Conservation (phyloP, 2,329 filamentous ascomycete species). For the Rutstroemia sp. region DNA sequence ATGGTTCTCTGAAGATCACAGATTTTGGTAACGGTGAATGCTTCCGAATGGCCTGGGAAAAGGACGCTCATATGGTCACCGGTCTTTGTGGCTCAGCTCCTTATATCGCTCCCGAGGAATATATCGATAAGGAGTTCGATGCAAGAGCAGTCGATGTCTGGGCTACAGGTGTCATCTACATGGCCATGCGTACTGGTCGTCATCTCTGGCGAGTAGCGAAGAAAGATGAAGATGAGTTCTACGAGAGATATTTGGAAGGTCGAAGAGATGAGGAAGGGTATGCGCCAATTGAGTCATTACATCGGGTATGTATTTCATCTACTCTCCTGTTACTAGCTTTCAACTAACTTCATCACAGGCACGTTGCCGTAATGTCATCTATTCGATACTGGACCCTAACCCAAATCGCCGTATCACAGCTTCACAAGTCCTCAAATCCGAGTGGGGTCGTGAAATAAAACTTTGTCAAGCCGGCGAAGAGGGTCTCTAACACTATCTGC, state of each 20-base stretch:
- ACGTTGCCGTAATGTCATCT: slow-evolving; percentile 96
- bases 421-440: slow-evolving; percentile 92
- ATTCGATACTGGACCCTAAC: slow-evolving; percentile 95
- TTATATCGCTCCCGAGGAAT: slow-evolving; percentile 96
- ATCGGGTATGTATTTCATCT: slow-evolving; percentile 54
- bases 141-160: slow-evolving; percentile 96
- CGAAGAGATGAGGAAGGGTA: slow-evolving; percentile 93
- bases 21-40: slow-evolving; percentile 99
- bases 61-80: slow-evolving; percentile 95
- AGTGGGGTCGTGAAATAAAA: slow-evolving; percentile 97
- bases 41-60: slow-evolving; percentile 99
- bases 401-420: slow-evolving; percentile 87
- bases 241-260: slow-evolving; percentile 86
- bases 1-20: slow-evolving; percentile 91
- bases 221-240: slow-evolving; percentile 96
- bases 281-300: slow-evolving; percentile 88
- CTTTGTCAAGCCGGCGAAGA: slow-evolving; percentile 95
- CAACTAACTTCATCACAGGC: slow-evolving; percentile 48
- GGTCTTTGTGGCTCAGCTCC: slow-evolving; percentile 94
- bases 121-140: slow-evolving; percentile 91
- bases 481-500: slow-evolving; percentile 57
- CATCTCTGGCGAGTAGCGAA: slow-evolving; percentile 97
- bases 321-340: background rate
- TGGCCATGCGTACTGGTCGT: slow-evolving; percentile 96
- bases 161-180: slow-evolving; percentile 98